A percentile compares a stretch with the other conserved stretches of the same genome.
These are phyloP conservation scores for Leishmania braziliensis DNA, from an alignment of 208 protist species.

Conservation along the genomic window DNA sequence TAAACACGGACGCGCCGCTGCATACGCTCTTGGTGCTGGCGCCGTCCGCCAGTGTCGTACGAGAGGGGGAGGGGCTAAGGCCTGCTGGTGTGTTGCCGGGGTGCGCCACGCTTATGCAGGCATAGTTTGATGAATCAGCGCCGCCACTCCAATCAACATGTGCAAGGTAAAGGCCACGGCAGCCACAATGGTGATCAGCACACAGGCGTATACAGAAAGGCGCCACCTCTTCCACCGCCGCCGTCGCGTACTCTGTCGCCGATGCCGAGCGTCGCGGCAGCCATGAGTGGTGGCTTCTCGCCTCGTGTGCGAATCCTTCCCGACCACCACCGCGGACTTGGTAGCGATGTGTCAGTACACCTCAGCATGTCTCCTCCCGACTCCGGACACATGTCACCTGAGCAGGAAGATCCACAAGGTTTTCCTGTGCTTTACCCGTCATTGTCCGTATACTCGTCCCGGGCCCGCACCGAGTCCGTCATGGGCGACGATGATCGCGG, in stretches of 20 bases:
- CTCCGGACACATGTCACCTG: background rate
- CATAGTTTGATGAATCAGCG: too few relatives aligned
- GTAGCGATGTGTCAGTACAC: background rate
- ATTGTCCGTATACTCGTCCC: background rate
- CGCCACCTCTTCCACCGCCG: conserved; percentile 3
- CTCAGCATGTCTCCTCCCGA: background rate
- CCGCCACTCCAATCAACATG: background rate
- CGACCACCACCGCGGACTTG: background rate
- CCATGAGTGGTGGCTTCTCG: conserved; percentile 10
- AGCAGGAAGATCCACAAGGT: background rate
- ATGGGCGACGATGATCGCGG: background rate
- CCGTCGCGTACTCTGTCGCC: conserved; percentile 18
- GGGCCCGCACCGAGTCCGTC: background rate
- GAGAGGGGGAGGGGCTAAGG: background rate
- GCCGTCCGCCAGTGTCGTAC: conserved; percentile 30
- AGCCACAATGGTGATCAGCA: background rate
- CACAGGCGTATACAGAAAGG: background rate
- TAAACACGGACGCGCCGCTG: conserved; percentile 29
- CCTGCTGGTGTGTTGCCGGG: background rate
- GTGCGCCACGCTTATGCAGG: background rate
- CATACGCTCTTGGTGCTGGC: conserved; percentile 21
- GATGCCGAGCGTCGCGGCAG: background rate
- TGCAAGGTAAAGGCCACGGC: background rate
- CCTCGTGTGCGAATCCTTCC: background rate
- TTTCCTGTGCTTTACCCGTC: background rate